phyloP scores from a whole-genome alignment of 177 flowering plant species.

The Telopea speciosissima region DNA sequence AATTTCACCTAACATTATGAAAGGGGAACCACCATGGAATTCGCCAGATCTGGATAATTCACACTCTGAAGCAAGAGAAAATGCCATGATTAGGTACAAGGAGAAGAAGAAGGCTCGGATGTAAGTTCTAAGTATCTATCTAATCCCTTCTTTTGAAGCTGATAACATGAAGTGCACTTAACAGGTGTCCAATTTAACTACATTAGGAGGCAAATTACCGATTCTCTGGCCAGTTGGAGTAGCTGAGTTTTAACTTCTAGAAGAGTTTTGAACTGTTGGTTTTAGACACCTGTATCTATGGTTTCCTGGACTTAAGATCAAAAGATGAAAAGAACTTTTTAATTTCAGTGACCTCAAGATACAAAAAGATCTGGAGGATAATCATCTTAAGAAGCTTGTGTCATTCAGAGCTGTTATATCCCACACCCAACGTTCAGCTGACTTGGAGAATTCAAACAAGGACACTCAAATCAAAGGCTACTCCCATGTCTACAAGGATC shows the following conservation, averaged over 20 bases:
- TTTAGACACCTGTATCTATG: no score
- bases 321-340: no score
- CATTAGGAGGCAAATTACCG: not conserved
- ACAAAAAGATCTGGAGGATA: no score
- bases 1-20: slow-evolving; percentile 19
- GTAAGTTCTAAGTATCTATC: slow-evolving; percentile 23
- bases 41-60: slow-evolving; percentile 20
- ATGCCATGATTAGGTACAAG: slow-evolving; percentile 32
- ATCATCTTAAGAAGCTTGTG: not conserved
- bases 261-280: not conserved
- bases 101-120: slow-evolving; percentile 42
- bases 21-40: slow-evolving; percentile 20
- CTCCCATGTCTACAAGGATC: not conserved
- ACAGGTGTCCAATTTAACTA: not conserved
- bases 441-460: not conserved
- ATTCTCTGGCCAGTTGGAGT: not conserved
- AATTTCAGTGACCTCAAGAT: no score
- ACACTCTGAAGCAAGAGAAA: slow-evolving; percentile 28
- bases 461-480: not conserved
- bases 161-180: not conserved
- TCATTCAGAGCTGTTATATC: no score
- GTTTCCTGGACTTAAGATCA: no score
- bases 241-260: not conserved
- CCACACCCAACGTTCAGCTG: no score
- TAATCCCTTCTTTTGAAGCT: not conserved